Conservation (phyloP, 768 basidiomycete genomes). For the Suillus luteus region DNA sequence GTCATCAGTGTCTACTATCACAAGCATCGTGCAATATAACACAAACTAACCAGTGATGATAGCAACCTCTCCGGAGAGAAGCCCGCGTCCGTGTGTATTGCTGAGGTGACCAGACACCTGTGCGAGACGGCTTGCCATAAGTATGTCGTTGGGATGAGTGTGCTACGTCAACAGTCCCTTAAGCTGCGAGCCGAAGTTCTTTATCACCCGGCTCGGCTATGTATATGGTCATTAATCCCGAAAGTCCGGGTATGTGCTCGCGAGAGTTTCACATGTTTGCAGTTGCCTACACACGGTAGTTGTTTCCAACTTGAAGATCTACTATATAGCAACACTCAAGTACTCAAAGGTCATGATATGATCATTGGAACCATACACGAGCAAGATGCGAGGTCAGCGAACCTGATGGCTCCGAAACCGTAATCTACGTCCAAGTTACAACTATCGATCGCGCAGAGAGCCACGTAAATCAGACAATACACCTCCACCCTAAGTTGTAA, state of each 20-base stretch:
- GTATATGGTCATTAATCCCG: not conserved
- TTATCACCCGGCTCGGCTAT: constrained; percentile 1
- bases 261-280: not conserved
- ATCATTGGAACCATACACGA: not conserved
- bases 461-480: not conserved
- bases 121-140: constrained; percentile 59
- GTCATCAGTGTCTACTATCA: constrained; percentile 10
- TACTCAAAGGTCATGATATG: too few relatives aligned
- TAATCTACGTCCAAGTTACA: too few relatives aligned
- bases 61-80: constrained; percentile 76
- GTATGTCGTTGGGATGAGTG: not conserved
- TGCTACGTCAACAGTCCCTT: not conserved
- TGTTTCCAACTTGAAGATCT: not conserved
- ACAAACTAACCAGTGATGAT: constrained; percentile 74
- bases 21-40: not conserved
- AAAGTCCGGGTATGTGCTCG: not conserved
- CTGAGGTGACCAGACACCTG: constrained; percentile 74
- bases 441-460: not conserved
- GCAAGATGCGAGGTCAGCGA: not conserved
- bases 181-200: not conserved
- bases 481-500: not conserved
- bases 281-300: not conserved
- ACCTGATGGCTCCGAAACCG: not conserved
- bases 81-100: constrained; percentile 50
- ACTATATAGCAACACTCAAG: too few relatives aligned